phyloP scores from a whole-genome alignment of 768 basidiomycete genomes.

The Mycena olivaceomarginata region DNA sequence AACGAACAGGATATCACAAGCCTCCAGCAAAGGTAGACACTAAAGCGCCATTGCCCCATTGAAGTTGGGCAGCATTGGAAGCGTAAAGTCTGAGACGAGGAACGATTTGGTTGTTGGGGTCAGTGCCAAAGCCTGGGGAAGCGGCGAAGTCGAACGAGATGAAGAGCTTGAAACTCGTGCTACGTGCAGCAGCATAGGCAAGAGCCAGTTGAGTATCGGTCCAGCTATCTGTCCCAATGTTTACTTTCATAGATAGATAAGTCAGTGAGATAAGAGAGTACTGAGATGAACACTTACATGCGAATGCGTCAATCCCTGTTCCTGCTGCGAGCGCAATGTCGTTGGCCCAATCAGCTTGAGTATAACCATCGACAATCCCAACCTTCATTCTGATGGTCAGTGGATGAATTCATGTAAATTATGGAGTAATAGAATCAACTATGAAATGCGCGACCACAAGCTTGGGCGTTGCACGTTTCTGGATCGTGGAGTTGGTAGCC shows the following conservation, averaged over 20 bases:
- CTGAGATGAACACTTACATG: background rate
- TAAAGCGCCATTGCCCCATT: constrained; percentile 9
- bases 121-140: background rate
- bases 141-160: constrained; percentile 30
- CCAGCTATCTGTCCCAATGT: constrained; percentile 21
- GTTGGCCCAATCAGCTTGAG: constrained; percentile 17
- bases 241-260: background rate
- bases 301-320: constrained; percentile 37
- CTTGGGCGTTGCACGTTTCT: constrained; percentile 16
- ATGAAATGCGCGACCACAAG: constrained; percentile 9
- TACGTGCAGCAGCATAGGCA: constrained; percentile 29
- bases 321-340: constrained; percentile 29
- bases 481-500: constrained; percentile 9
- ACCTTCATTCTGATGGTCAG: constrained; percentile 3
- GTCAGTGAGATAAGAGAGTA: background rate
- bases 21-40: constrained; percentile 12
- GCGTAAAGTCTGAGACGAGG: constrained; percentile 9
- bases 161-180: constrained; percentile 36
- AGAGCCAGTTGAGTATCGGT: constrained; percentile 27
- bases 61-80: background rate
- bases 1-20: background rate
- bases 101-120: constrained; percentile 1
- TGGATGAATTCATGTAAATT: background rate
- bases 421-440: constrained; percentile 2
- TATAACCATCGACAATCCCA: constrained; percentile 12